Evolutionary conservation across 169 alveolate species (phyloP).

Genomic region (Eimeria zaria): DNA sequence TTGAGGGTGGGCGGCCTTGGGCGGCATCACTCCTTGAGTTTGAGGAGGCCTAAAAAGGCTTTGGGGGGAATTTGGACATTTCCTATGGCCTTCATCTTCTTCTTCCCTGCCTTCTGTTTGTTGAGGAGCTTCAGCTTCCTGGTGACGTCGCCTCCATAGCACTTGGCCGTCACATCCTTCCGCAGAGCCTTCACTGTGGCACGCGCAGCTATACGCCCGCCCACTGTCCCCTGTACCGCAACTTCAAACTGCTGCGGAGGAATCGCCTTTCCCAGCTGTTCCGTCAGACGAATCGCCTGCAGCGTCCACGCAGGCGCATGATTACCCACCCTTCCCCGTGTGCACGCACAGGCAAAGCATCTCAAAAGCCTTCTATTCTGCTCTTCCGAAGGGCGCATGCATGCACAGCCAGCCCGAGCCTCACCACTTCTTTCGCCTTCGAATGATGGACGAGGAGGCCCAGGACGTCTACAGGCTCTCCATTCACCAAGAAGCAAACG

Average conservation of each 20-base stretch:
- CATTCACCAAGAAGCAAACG: slow-evolving; percentile 77
- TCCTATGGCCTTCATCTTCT: slow-evolving; percentile 77
- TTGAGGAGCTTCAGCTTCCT: slow-evolving; percentile 96
- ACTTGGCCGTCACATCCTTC: slow-evolving; percentile 96
- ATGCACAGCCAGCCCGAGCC: slow-evolving; percentile 11
- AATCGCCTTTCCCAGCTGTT: slow-evolving; percentile 89
- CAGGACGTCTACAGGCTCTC: slow-evolving; percentile 78
- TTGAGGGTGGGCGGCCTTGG: background rate
- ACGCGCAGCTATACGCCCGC: slow-evolving; percentile 94
- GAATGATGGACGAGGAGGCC: slow-evolving; percentile 69
- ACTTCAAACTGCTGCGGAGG: slow-evolving; percentile 95
- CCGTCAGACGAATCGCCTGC: slow-evolving; percentile 72
- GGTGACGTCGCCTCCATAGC: slow-evolving; percentile 98
- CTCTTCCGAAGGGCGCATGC: background rate
- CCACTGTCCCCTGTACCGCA: slow-evolving; percentile 93
- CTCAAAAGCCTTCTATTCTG: background rate
- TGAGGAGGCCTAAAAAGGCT: slow-evolving; percentile 79
- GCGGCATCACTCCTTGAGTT: slow-evolving; percentile 24
- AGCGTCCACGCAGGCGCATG: slow-evolving; percentile 17
- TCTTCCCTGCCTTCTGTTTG: slow-evolving; percentile 94
- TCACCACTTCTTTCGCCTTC: slow-evolving; percentile 69
- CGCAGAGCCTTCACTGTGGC: slow-evolving; percentile 93
- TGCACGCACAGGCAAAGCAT: background rate
- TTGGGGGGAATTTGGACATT: slow-evolving; percentile 75
- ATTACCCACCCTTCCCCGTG: background rate